These are phyloP conservation scores for Claviceps spartinae DNA, from an alignment of 2,329 filamentous ascomycete species.

Conservation along the genomic window DNA sequence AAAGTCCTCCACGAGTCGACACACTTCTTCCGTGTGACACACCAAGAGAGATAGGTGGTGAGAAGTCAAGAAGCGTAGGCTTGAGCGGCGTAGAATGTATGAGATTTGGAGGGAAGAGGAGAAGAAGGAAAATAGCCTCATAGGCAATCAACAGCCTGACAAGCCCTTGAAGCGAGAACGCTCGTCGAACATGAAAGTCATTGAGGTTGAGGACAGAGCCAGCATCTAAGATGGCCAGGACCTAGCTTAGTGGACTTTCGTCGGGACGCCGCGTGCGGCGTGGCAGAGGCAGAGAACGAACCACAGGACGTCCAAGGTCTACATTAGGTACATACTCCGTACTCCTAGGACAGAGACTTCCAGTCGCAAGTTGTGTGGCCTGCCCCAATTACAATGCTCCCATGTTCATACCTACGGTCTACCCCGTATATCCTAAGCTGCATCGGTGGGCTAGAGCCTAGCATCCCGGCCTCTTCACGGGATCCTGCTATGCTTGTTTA, in stretches of 20 bases:
- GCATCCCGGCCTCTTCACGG: slow-evolving; percentile 1
- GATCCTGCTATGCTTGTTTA: slow-evolving; percentile 4
- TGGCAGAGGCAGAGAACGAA: neutral
- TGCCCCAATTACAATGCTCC: neutral
- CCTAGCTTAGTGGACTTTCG: slow-evolving; percentile 1
- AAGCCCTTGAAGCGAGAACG: neutral
- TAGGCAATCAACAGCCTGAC: neutral
- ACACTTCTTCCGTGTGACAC: neutral
- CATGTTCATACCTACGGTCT: neutral
- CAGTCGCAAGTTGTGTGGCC: neutral
- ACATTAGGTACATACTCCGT: too few relatives aligned
- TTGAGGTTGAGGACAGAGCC: slow-evolving; percentile 1
- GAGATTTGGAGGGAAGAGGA: neutral
- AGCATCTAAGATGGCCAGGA: slow-evolving; percentile 1
- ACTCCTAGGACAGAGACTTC: neutral
- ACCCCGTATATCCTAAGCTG: slow-evolving; percentile 1
- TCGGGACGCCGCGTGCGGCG: neutral
- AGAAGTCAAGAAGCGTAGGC: neutral
- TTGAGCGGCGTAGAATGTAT: neutral
- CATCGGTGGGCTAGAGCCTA: neutral
- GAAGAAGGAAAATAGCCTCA: neutral
- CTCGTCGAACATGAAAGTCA: neutral
- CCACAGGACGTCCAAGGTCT: neutral
- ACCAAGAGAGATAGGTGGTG: neutral
- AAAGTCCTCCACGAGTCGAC: neutral